These are phyloP conservation scores for Colletotrichum musae DNA, from an alignment of 2,329 filamentous ascomycete genomes.

Conservation along the genomic window DNA sequence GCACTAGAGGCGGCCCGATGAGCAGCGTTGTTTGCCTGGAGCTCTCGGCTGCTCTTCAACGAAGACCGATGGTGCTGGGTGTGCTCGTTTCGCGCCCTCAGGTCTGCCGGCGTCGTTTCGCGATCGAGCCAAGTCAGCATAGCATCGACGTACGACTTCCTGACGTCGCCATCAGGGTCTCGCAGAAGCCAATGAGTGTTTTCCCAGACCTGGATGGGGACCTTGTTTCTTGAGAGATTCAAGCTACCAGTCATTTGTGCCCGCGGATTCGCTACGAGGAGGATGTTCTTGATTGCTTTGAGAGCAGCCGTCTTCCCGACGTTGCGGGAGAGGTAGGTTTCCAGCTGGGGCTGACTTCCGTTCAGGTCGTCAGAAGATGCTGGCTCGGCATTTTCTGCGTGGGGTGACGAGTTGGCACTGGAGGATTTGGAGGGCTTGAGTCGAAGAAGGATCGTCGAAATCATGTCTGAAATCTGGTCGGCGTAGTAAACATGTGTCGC, in stretches of 20 bases:
- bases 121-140: conserved; percentile 86
- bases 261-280: conserved; percentile 83
- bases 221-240: conserved; percentile 79
- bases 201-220: conserved; percentile 91
- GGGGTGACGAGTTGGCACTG: conserved; percentile 60
- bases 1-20: conserved; percentile 79
- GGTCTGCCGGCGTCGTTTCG: conserved; percentile 80
- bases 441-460: conserved; percentile 82
- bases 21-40: conserved; percentile 58
- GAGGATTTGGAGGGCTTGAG: conserved; percentile 75
- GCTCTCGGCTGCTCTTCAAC: conserved; percentile 58
- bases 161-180: conserved; percentile 82
- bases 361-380: conserved; percentile 52
- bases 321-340: conserved; percentile 68
- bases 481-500: conserved; percentile 97
- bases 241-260: conserved; percentile 71
- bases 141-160: conserved; percentile 88
- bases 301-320: conserved; percentile 77
- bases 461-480: conserved; percentile 96
- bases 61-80: conserved; percentile 61
- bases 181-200: conserved; percentile 94
- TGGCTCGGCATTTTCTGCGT: conserved; percentile 61
- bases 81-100: conserved; percentile 72
- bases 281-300: conserved; percentile 84
- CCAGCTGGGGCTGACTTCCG: conserved; percentile 58